Evolutionary conservation across 129 eudicot genomes (phyloP), one percentile per base, ranked within the genome.

Genomic region (Tanacetum coccineum): DNA sequence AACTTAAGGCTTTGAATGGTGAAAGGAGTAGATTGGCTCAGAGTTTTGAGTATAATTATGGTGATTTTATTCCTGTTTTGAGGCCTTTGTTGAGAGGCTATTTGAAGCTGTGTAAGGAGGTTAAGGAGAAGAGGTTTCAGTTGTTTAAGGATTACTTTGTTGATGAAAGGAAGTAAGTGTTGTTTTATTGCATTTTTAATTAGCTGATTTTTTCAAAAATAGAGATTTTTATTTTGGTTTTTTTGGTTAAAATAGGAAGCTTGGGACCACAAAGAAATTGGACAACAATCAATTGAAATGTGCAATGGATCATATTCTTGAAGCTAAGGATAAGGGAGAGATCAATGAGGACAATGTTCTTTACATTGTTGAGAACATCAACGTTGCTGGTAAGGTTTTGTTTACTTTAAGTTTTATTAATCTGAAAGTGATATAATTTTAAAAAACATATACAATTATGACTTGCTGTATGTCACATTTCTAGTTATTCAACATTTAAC

Each of bases 321-420:
- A 91, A 59, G 98, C 98, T 39, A 83, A 88, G 50, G 79, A 85
- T 6, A 91, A 91, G 65, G 98, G 98, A 70, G 98, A 91, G 80
- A 91, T 91, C 74, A 91, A 85, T 20, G 98, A 91, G 77, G 96
- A 91, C 64, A 85, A 91, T 67, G 96, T 91, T 26, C 89, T 91
- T 62, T 91, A 91, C 90, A 91, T 91, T 62, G 95, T 91, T 63
- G 98, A 91, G 74, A 91, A 91, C 91, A 91, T 91, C 64, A 91
- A 91, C 51, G 96, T 91, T 73, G 98, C 98, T 62, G 98, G 98
- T 91, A 81, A 0, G 68, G 13, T 42, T 6, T 64, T 52, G 9
- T 66, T 36, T 51, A 64, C 26, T n/a, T 18, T 26, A 21, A 11
- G 42, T 36, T 25, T 59, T 13, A 12, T 47, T 17, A 13, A 36